Evolutionary conservation across 2,329 filamentous ascomycete genomes (phyloP), one percentile per base, ranked within the genome.

Genomic region (Myriosclerotinia scirpicola): DNA sequence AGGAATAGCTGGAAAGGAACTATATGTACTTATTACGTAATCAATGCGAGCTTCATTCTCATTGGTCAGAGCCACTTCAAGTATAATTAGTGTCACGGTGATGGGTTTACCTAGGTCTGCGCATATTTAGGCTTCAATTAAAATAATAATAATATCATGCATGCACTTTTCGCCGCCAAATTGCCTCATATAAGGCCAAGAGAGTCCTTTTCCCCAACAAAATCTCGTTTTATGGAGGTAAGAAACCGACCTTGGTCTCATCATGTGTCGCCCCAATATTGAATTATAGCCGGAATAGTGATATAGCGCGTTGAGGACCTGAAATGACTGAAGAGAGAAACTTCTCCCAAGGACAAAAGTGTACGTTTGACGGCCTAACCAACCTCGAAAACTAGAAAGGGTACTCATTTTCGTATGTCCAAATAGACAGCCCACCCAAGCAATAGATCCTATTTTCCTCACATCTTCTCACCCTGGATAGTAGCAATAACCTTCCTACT

Each of bases 401-500:
- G 15, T 20, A n/a, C 42, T 30, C 20, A 60, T 48, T 60, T 50
- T 34, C 56, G 12, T 46, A 26, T 52, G 30, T 38, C 44, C 30
- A 60, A 36, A 38, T 50, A 22, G 34, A n/a, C 42, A 46, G 3
- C 55, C 26, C 26, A n/a, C 17, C 42, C 0, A 11, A 20, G 8
- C 14, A 38, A 50, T 26, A 11, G 9, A 50, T 12, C 8, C 5
- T 50, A 14, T 17, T 26, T n/a, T n/a, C 30, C 22, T 74, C 65
- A 73, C 63, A 80, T 80, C 77, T 87, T 87, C 81, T 97, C 91
- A 54, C 94, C 95, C 78, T 98, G 93, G 69, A 98, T 96, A 1
- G 95, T 98, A 64, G 94, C 94, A 69, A 99, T 89, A 15, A 98
- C 85, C 76, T 87, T 90, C 74, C 95, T 85, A 70, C 86, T 83